These are phyloP conservation scores for Stipa capillata DNA, from an alignment of 176 grass and related monocot genomes.

Conservation along the genomic window DNA sequence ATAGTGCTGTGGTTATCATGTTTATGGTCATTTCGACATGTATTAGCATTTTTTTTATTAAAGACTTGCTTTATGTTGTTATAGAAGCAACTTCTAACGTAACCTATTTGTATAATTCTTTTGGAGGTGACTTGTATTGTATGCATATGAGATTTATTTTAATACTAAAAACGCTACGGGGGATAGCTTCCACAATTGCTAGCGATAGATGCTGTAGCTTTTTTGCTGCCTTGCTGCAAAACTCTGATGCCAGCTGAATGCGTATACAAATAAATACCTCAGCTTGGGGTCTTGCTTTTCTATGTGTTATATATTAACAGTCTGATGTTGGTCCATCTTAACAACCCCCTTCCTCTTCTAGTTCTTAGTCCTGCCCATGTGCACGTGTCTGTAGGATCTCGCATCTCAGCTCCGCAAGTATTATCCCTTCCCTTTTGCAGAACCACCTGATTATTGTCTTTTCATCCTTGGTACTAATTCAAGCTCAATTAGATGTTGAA, in stretches of 20 bases:
- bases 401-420: not conserved
- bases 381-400: not conserved
- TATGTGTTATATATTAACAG: too few relatives aligned
- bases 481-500: not conserved
- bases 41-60: too few relatives aligned
- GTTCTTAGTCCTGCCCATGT: not conserved
- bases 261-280: not conserved
- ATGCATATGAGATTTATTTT: not conserved
- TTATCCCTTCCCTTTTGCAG: not conserved
- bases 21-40: too few relatives aligned
- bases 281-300: too few relatives aligned
- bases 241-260: not conserved
- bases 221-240: too few relatives aligned
- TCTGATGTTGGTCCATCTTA: too few relatives aligned
- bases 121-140: not conserved
- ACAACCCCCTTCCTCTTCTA: not conserved
- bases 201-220: too few relatives aligned
- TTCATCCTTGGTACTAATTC: not conserved
- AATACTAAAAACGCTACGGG: too few relatives aligned
- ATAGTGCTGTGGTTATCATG: too few relatives aligned
- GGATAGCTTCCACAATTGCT: too few relatives aligned
- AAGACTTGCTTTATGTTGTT: too few relatives aligned
- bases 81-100: too few relatives aligned
- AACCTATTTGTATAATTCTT: not conserved
- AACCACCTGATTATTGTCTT: not conserved